Percentiles rank a stretch among this genome's conserved stretches.
Evolutionary conservation across 169 alveolate species (phyloP).

Genomic region (Fabrea salina): DNA sequence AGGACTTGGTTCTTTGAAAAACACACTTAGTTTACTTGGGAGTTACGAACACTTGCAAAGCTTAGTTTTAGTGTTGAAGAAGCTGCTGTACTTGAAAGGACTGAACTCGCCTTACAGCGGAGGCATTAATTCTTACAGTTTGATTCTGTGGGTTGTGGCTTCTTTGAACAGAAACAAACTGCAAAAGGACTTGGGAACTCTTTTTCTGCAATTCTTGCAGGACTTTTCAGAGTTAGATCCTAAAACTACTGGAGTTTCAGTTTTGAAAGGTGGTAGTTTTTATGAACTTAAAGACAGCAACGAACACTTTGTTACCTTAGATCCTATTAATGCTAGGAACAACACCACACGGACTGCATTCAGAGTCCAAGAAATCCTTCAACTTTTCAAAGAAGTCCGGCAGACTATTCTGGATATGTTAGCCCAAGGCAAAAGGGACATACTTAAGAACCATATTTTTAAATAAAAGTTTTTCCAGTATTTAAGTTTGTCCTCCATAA

Average conservation of each 20-base stretch:
- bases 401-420: no score
- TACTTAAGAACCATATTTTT: no score
- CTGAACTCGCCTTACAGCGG: constrained; percentile 23
- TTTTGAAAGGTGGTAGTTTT: background rate
- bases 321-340: background rate
- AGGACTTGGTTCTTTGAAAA: background rate
- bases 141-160: constrained; percentile 9
- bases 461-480: no score
- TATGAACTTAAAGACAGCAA: background rate
- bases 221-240: constrained; percentile 7
- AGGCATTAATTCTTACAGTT: background rate
- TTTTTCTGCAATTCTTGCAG: background rate
- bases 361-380: background rate
- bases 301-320: constrained; percentile 8
- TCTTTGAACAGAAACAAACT: background rate
- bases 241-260: background rate
- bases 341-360: background rate
- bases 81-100: background rate
- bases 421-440: no score
- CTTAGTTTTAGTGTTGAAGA: constrained; percentile 11
- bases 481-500: no score
- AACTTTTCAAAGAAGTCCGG: no score
- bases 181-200: background rate
- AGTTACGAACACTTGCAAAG: background rate
- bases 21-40: background rate